Conservation (phyloP, 2,329 filamentous ascomycete genomes). For the Colletotrichum agaves region DNA sequence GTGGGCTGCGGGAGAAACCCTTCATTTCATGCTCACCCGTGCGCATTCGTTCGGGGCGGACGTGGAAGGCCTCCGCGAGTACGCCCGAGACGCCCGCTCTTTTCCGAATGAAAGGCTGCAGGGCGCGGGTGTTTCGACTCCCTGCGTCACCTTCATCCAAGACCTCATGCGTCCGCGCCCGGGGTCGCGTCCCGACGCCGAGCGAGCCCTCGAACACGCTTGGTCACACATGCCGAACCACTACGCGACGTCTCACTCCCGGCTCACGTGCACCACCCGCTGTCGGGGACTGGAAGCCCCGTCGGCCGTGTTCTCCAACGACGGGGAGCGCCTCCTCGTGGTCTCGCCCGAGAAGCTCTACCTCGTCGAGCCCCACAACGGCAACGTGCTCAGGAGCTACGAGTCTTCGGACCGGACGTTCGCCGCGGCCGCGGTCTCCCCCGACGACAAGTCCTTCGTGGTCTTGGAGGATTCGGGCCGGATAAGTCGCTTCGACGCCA, state of each 20-base stretch:
- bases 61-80: neutral
- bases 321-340: slow-evolving; percentile 9
- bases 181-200: neutral
- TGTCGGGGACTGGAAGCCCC: slow-evolving; percentile 14
- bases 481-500: neutral
- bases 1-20: slow-evolving; percentile 9
- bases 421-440: slow-evolving; percentile 2
- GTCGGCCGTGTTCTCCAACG: neutral
- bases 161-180: slow-evolving; percentile 15
- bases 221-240: slow-evolving; percentile 13
- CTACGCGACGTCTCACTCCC: slow-evolving; percentile 1
- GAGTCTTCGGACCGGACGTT: slow-evolving; percentile 11
- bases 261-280: neutral
- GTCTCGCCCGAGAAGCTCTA: slow-evolving; percentile 15
- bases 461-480: slow-evolving; percentile 16
- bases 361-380: slow-evolving; percentile 1
- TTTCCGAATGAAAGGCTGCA: slow-evolving; percentile 13
- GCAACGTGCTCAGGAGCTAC: slow-evolving; percentile 2
- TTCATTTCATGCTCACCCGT: slow-evolving; percentile 10
- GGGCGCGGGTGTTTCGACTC: neutral
- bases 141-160: neutral
- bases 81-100: neutral
- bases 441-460: slow-evolving; percentile 11
- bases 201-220: slow-evolving; percentile 6
- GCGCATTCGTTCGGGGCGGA: slow-evolving; percentile 11